Percentiles rank a stretch among this genome's conserved stretches.
phyloP scores from a whole-genome alignment of 305 asterid species.

The Euphrasia arctica region DNA sequence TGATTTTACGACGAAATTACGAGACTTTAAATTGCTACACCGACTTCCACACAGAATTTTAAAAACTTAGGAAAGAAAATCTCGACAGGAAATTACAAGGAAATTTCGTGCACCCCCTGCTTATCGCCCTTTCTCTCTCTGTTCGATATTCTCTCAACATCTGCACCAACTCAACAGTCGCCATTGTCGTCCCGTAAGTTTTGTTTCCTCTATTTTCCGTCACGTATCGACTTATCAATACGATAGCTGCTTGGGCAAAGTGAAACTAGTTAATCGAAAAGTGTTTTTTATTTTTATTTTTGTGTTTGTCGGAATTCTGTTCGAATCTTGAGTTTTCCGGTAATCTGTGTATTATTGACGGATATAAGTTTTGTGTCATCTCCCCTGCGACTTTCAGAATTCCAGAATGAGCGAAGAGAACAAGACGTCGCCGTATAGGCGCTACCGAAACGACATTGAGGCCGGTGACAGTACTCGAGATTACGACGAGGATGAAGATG shows the following conservation, averaged over 20 bases:
- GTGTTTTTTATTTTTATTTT: background rate
- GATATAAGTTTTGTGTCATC: slow-evolving; percentile 49
- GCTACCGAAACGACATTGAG: slow-evolving; percentile 60
- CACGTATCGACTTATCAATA: background rate
- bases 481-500: slow-evolving; percentile 42
- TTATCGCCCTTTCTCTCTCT: slow-evolving; percentile 2
- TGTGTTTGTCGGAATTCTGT: slow-evolving; percentile 13
- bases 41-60: background rate
- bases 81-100: slow-evolving; percentile 14
- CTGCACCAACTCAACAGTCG: slow-evolving; percentile 15
- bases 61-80: background rate
- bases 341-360: slow-evolving; percentile 19
- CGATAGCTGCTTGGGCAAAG: background rate
- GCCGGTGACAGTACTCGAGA: slow-evolving; percentile 32
- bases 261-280: background rate
- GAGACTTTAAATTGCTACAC: background rate
- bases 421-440: slow-evolving; percentile 57
- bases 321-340: slow-evolving; percentile 20
- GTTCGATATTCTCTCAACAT: slow-evolving; percentile 8
- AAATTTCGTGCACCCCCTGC: slow-evolving; percentile 14
- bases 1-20: too few species aligned
- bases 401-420: slow-evolving; percentile 35
- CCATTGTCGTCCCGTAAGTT: background rate
- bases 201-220: background rate
- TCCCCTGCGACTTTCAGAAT: slow-evolving; percentile 67